Base-by-base conservation (phyloP, 2,329 filamentous ascomycete genomes). In the Fusarium sp. region DNA sequence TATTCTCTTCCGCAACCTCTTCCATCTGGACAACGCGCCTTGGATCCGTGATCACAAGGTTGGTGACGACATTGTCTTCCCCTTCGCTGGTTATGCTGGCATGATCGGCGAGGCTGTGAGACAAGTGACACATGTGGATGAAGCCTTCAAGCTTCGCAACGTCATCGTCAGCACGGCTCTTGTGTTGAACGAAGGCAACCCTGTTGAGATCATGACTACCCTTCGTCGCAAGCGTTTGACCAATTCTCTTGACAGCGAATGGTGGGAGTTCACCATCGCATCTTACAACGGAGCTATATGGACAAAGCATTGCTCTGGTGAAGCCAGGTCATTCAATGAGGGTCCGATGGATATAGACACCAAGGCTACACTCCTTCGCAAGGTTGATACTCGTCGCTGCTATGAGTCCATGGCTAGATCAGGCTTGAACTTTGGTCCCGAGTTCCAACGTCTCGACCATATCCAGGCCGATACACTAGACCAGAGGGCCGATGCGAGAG, bases 41-140 rank as follows among this genome's bases (percentile, higher is more conserved):
- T 55, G 56, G 56, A 55, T 58, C 8, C 48, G 56, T 3, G 56
- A 58, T 18, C 56, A 58, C 8, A 58, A 24, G 31, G 56, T 58
- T 4, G 48, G 20, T 4, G 56, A 44, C 10, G 48, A 55, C 21
- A 55, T 58, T 8, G 33, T 58, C 6, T 58, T 55, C 18, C 56
- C 48, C 2, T 43, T 55, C 13, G 29, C 48, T 31, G 48, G 56
- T 6, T 58, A 58, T 8, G 47, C 47, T 11, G 37, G 55, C 8
- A 54, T 57, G 55, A 29, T 57, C 3, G 55, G 47, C 7, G 55
- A 57, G 23, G 55, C 55, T 3, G 38, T 57, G 8, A 12, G 47
- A 24, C 55, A 57, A 21, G 28, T 57, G 15, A 57, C 47, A 5
- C 47, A 11, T 10, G 29, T 54, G 3, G 18, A 57, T 6, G 37